Evolutionary conservation across 2,329 filamentous ascomycete genomes (phyloP).

Genomic region (Fusarium sp.): DNA sequence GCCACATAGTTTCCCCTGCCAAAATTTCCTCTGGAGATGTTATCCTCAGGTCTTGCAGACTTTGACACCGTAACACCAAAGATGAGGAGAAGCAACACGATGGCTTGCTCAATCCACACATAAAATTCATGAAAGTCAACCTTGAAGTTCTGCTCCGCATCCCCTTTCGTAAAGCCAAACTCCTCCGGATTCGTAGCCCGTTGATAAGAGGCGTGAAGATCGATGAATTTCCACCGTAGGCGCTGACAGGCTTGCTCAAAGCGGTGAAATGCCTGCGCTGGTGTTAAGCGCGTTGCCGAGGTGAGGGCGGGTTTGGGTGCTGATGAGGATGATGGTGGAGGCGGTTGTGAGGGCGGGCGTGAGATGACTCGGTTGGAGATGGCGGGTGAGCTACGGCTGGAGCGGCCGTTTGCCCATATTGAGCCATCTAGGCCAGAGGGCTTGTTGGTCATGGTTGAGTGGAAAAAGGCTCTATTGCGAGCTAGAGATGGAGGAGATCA

Average conservation of each 20-base stretch:
- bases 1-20: not conserved
- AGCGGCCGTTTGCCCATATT: conserved; percentile 40
- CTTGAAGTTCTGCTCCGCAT: conserved; percentile 78
- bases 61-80: conserved; percentile 67
- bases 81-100: conserved; percentile 74
- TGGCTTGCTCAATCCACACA: conserved; percentile 75
- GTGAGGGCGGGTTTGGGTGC: not conserved
- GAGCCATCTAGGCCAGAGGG: conserved; percentile 35
- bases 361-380: conserved; percentile 21
- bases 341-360: conserved; percentile 23
- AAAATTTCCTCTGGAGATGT: not conserved
- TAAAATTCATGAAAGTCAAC: conserved; percentile 84
- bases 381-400: conserved; percentile 5
- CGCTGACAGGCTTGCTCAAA: conserved; percentile 71
- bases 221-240: conserved; percentile 72
- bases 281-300: conserved; percentile 36
- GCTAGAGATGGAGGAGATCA: not conserved
- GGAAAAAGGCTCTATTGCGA: not conserved
- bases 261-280: conserved; percentile 61
- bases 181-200: conserved; percentile 57
- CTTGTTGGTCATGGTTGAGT: conserved; percentile 27
- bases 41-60: not conserved
- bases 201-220: conserved; percentile 68
- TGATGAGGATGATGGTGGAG: not conserved
- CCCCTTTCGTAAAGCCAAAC: conserved; percentile 51